A percentile compares a stretch with the other conserved stretches of the same genome.
Evolutionary conservation across 768 basidiomycete species (phyloP).

Genomic region (Neoboletus magnificus): DNA sequence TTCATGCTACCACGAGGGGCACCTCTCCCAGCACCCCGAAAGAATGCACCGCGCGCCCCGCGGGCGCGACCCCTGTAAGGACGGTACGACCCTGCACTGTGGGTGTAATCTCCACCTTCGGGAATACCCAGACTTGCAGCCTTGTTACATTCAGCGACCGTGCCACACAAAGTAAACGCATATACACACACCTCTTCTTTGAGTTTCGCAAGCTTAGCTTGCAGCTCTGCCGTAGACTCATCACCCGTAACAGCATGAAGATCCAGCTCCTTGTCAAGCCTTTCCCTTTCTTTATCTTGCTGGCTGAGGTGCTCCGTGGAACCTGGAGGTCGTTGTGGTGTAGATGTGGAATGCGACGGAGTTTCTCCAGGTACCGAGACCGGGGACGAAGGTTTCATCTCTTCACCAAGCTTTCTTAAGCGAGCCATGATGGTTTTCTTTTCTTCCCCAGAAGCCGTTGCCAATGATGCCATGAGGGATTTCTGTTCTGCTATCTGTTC

Average conservation of each 20-base stretch:
- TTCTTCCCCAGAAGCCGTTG: conserved; percentile 61
- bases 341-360: conserved; percentile 25
- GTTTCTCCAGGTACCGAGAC: conserved; percentile 29
- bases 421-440: conserved; percentile 78
- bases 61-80: conserved; percentile 68
- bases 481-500: conserved; percentile 89
- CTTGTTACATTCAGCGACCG: conserved; percentile 34
- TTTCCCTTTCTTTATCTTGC: conserved; percentile 57
- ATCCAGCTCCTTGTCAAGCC: conserved; percentile 83
- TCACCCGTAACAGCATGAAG: conserved; percentile 43
- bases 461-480: conserved; percentile 68
- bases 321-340: conserved; percentile 21
- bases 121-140: conserved; percentile 73
- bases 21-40: conserved; percentile 61
- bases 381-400: conserved; percentile 54
- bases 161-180: not conserved
- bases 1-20: conserved; percentile 76
- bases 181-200: conserved; percentile 65
- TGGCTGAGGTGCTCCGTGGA: conserved; percentile 38
- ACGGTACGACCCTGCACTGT: conserved; percentile 44
- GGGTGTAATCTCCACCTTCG: conserved; percentile 41
- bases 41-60: conserved; percentile 55
- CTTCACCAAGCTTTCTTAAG: conserved; percentile 72
- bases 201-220: conserved; percentile 71
- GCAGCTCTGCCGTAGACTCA: conserved; percentile 64